Base-by-base conservation (phyloP, 345 rosid species). In the Linum tenue region DNA sequence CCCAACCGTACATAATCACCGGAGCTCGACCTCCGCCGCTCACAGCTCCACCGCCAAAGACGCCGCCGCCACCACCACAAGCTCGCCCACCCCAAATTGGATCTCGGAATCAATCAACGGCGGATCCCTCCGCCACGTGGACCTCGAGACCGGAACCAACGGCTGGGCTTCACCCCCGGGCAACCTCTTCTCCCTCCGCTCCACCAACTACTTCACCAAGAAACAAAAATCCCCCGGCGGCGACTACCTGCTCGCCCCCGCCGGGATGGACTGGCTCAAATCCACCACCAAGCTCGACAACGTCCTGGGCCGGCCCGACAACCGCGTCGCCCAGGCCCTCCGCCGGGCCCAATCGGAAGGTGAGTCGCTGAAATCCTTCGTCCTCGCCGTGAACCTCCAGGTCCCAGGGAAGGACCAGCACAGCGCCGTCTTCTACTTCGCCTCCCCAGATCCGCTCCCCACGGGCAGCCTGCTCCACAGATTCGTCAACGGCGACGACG, bases 81-180 rank as follows among this genome's bases (percentile, higher is more conserved):
- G 50, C 50, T 43, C 50, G 9, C 6, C 50, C 50, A 2, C 70
- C 2, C 82, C 81, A 5, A 85, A 76, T 37, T 89, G 96, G 96
- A 76, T 89, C 42, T 7, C 81, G 36, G 92, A 89, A 42, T 56
- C 90, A 12, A 78, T 78, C 77, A 65, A 76, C 72, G 95, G 95
- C 36, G 98, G 98, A 2, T 81, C 98, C 35, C 79, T 92, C 55
- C 87, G 74, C 40, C 91, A 65, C 38, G 95, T 92, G 11, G 89
- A 92, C 78, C 89, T 87, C 38, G 77, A 89, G 43, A 62, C 74
- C 6, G 97, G 98, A 4, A 65, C 69, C 55, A 81, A 92, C 70
- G 98, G 98, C 57, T 92, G 96, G 98, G 89, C 98, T 15, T 86
- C 98, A 7, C 96, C 98, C 7, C 95, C 97, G 4, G 95, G 95